Conservation (phyloP, 75 land plant species). For the Cupressus sempervirens region DNA sequence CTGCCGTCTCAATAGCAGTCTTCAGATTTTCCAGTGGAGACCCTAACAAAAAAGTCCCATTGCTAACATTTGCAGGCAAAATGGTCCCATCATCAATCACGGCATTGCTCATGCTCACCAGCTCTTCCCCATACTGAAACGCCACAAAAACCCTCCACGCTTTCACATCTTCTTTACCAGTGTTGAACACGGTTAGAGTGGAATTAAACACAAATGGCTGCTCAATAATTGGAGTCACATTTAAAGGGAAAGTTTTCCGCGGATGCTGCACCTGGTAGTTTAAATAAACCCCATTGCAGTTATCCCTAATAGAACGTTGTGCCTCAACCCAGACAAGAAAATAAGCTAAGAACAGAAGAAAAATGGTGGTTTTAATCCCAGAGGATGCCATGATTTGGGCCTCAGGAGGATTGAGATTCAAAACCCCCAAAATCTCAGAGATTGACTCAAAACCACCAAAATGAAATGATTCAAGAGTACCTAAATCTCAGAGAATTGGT, state of each 20-base stretch:
- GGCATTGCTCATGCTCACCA: slow-evolving; percentile 52
- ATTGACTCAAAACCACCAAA: too few relatives aligned
- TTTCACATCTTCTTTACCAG: slow-evolving; percentile 48
- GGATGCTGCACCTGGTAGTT: slow-evolving; percentile 29
- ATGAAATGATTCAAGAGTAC: too few relatives aligned
- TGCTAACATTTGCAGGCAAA: slow-evolving; percentile 55
- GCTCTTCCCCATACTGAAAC: slow-evolving; percentile 57
- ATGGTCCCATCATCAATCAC: slow-evolving; percentile 39
- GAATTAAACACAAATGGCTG: slow-evolving; percentile 80
- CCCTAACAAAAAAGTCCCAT: slow-evolving; percentile 51
- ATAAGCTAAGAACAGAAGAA: not conserved
- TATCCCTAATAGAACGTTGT: slow-evolving; percentile 17
- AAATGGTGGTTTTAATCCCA: not conserved
- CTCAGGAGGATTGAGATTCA: not conserved
- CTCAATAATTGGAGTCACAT: slow-evolving; percentile 31
- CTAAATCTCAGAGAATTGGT: too few relatives aligned
- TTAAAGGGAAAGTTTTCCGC: slow-evolving; percentile 33
- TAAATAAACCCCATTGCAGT: slow-evolving; percentile 52
- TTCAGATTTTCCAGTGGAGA: slow-evolving; percentile 46
- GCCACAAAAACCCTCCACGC: slow-evolving; percentile 68
- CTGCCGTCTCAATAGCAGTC: slow-evolving; percentile 82
- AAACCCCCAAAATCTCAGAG: too few relatives aligned
- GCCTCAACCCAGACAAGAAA: not conserved
- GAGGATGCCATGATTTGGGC: not conserved
- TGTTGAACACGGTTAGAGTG: slow-evolving; percentile 39